Conservation (phyloP, 1,284 basidiomycete genomes). For the Erythrobasidium hasegawianum region DNA sequence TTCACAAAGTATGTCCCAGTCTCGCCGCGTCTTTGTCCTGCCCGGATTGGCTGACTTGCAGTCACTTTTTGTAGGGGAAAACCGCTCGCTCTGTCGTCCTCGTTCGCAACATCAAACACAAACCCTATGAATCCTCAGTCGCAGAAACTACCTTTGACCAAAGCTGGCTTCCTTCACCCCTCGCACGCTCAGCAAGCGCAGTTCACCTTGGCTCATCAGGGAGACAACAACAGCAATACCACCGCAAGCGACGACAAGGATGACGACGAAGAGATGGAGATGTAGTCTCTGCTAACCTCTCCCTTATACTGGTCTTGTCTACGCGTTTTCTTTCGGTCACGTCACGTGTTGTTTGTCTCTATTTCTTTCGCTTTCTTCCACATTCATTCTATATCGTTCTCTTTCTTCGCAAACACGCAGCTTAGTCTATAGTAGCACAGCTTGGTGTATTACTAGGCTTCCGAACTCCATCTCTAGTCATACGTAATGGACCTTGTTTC, state of each 20-base stretch:
- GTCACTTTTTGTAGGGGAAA: conserved; percentile 37
- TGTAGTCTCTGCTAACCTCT: not conserved
- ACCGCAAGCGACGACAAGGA: not conserved
- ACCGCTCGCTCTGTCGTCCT: conserved; percentile 44
- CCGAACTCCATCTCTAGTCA: no score
- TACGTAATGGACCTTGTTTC: no score
- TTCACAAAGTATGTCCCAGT: conserved; percentile 68
- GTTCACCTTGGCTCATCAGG: conserved; percentile 25
- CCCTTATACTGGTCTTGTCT: no score
- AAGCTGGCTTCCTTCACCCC: conserved; percentile 26
- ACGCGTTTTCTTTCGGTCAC: no score
- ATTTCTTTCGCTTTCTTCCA: no score
- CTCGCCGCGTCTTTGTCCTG: not conserved
- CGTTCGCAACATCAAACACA: conserved; percentile 41
- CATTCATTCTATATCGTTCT: no score
- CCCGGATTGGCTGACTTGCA: not conserved
- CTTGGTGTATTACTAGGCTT: no score
- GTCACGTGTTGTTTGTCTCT: no score
- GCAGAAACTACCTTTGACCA: conserved; percentile 12
- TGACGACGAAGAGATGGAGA: conserved; percentile 16
- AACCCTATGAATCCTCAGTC: conserved; percentile 20
- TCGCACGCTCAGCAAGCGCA: conserved; percentile 26
- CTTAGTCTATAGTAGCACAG: no score
- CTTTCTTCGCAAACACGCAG: no score
- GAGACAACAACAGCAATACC: conserved; percentile 1